Percentiles rank a stretch among this genome's conserved stretches.
Conservation (phyloP, 257 asterid species). For the Agastache rugosa region DNA sequence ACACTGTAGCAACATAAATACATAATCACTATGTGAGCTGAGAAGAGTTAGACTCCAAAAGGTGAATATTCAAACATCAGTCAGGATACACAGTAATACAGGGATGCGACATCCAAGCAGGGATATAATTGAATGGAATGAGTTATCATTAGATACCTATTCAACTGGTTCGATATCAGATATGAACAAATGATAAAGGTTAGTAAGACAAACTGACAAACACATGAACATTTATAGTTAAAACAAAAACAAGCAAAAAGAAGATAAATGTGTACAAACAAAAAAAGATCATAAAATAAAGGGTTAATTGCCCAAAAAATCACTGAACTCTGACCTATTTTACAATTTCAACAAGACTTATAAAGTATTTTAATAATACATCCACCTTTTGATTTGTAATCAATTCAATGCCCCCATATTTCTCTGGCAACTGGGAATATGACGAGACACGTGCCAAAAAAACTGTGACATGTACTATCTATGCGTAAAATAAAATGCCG, state of each 20-base stretch:
- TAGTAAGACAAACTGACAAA: background rate
- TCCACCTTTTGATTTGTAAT: background rate
- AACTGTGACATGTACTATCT: background rate
- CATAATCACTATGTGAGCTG: background rate
- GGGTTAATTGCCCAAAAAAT: background rate
- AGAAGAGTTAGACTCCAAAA: background rate
- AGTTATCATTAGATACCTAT: background rate
- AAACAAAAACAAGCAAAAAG: background rate
- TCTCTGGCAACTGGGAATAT: background rate
- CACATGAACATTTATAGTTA: background rate
- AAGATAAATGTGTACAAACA: background rate
- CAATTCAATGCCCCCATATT: background rate
- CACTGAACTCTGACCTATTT: background rate
- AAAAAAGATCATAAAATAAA: background rate
- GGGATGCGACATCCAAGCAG: background rate
- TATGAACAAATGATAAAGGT: background rate
- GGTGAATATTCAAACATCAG: background rate
- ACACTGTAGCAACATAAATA: background rate
- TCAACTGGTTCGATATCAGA: background rate
- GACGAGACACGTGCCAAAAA: background rate
- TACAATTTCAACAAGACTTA: too few relatives aligned
- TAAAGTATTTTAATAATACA: too few relatives aligned
- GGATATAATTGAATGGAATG: background rate
- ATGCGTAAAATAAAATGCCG: too few relatives aligned
- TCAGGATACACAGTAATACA: background rate